Conservation (phyloP, 768 basidiomycete genomes). For the Boletus insuetus region DNA sequence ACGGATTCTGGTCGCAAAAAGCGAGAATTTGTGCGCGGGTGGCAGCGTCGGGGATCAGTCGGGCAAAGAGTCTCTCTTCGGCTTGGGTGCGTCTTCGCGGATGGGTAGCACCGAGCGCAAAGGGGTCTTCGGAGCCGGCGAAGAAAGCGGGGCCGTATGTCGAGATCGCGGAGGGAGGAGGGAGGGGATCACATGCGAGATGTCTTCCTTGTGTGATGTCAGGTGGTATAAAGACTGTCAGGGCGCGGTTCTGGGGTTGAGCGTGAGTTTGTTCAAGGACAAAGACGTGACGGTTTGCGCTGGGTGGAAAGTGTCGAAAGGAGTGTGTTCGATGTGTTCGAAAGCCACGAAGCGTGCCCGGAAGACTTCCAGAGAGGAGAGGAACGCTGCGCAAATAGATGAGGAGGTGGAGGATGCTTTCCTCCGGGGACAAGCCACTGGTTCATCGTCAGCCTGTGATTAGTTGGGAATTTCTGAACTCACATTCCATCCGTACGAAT, state of each 20-base stretch:
- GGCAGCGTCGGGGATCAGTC: slow-evolving; percentile 55
- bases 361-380: slow-evolving; percentile 80
- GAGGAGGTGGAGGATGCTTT: slow-evolving; percentile 72
- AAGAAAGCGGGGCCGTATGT: slow-evolving; percentile 76
- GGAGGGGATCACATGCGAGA: slow-evolving; percentile 83
- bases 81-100: slow-evolving; percentile 40
- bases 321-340: slow-evolving; percentile 45
- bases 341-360: slow-evolving; percentile 62
- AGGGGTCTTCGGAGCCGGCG: slow-evolving; percentile 53
- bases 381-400: slow-evolving; percentile 84
- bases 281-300: slow-evolving; percentile 60
- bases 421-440: slow-evolving; percentile 38
- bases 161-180: slow-evolving; percentile 60
- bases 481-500: slow-evolving; percentile 68
- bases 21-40: slow-evolving; percentile 59
- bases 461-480: slow-evolving; percentile 14
- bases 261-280: slow-evolving; percentile 63
- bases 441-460: slow-evolving; percentile 8
- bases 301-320: slow-evolving; percentile 22
- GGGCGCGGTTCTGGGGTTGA: slow-evolving; percentile 36
- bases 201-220: slow-evolving; percentile 49
- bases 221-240: slow-evolving; percentile 72
- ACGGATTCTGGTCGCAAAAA: slow-evolving; percentile 56
- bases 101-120: slow-evolving; percentile 27
- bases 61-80: slow-evolving; percentile 51